Conservation (phyloP, 177 flowering plant genomes). For the Vitis hybrid region DNA sequence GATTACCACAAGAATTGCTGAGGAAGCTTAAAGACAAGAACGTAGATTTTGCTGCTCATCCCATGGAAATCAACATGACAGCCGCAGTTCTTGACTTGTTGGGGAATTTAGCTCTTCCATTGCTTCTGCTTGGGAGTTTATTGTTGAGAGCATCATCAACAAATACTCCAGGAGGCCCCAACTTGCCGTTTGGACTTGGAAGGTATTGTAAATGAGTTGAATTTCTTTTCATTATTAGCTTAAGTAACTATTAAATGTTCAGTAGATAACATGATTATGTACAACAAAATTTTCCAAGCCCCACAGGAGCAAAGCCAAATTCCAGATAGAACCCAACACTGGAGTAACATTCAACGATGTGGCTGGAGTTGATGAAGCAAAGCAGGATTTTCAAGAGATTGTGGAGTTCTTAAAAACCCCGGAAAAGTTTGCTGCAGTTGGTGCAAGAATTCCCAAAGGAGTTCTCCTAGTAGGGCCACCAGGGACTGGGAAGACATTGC, state of each 20-base stretch:
- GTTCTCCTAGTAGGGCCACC: slow-evolving; percentile 66
- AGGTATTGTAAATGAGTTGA: slow-evolving; percentile 25
- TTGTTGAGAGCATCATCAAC: slow-evolving; percentile 31
- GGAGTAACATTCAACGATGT: slow-evolving; percentile 78
- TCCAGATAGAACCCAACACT: slow-evolving; percentile 72
- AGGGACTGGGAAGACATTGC: slow-evolving; percentile 68
- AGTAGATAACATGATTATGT: too few relatives aligned
- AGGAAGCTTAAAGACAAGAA: slow-evolving; percentile 58
- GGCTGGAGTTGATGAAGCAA: slow-evolving; percentile 79
- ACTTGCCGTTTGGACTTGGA: slow-evolving; percentile 64
- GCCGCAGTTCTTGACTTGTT: slow-evolving; percentile 45
- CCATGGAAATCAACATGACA: slow-evolving; percentile 36
- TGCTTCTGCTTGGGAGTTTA: slow-evolving; percentile 51
- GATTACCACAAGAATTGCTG: slow-evolving; percentile 53
- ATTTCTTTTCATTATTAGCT: not conserved
- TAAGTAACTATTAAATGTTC: not conserved
- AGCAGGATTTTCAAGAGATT: slow-evolving; percentile 68
- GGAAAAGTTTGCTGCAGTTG: slow-evolving; percentile 56
- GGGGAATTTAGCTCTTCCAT: slow-evolving; percentile 57
- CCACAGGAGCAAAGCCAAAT: slow-evolving; percentile 60
- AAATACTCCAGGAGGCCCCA: slow-evolving; percentile 50
- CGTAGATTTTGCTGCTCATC: slow-evolving; percentile 71
- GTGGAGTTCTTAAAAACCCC: slow-evolving; percentile 66
- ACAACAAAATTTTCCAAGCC: too few relatives aligned
- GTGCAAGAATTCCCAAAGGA: slow-evolving; percentile 72